Evolutionary conservation across 768 basidiomycete genomes (phyloP).

Genomic region (Mycena albidolilacea): DNA sequence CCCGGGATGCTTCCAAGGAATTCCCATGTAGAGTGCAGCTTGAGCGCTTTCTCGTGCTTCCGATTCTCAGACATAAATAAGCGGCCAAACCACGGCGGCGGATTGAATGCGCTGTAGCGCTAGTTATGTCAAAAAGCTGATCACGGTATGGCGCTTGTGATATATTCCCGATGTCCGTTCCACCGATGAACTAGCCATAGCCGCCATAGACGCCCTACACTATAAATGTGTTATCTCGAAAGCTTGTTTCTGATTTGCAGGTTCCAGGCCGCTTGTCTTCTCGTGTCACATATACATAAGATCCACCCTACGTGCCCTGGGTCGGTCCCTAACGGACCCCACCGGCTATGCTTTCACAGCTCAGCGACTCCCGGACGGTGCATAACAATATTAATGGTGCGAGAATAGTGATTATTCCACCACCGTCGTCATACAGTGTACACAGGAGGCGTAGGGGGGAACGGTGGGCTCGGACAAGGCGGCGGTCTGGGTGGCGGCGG

Average conservation of each 20-base stretch:
- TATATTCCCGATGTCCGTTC: too few relatives aligned
- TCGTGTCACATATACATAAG: constrained; percentile 1
- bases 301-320: not conserved
- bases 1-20: not conserved
- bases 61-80: not conserved
- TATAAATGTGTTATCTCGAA: too few relatives aligned
- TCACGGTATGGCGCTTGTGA: too few relatives aligned
- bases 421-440: not conserved
- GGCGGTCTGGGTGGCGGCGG: not conserved
- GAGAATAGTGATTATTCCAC: not conserved
- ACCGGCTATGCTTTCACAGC: not conserved
- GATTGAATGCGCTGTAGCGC: too few relatives aligned
- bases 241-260: too few relatives aligned
- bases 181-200: too few relatives aligned
- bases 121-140: too few relatives aligned
- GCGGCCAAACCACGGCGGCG: not conserved
- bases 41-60: not conserved
- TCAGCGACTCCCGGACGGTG: not conserved
- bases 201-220: too few relatives aligned
- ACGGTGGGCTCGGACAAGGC: not conserved
- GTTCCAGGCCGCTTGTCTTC: too few relatives aligned
- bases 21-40: not conserved
- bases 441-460: not conserved
- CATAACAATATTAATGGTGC: not conserved
- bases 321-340: not conserved